These are phyloP conservation scores for Hamiltosporidium tvaerminnensis DNA, from an alignment of 371 early-diverging fungal species.

Conservation along the genomic window DNA sequence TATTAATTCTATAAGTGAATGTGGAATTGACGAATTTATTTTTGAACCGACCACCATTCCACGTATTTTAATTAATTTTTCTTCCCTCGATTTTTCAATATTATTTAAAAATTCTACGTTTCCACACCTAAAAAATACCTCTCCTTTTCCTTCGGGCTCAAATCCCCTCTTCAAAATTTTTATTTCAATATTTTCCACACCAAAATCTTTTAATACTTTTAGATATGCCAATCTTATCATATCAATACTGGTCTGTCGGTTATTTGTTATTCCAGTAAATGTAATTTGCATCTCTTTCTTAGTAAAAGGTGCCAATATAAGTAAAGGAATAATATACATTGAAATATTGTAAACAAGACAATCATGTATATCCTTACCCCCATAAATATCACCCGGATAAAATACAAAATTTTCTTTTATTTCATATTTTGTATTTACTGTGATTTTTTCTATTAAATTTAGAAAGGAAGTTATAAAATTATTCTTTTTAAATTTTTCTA, in stretches of 20 bases:
- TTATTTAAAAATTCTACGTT: conserved; percentile 5
- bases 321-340: conserved; percentile 11
- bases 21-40: conserved; percentile 13
- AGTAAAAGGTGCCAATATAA: conserved; percentile 22
- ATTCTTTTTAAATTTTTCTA: background rate
- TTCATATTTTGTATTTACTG: background rate
- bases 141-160: conserved; percentile 26
- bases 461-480: background rate
- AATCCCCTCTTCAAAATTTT: conserved; percentile 36
- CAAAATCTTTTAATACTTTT: conserved; percentile 17
- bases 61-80: conserved; percentile 26
- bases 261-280: conserved; percentile 37
- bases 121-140: conserved; percentile 12
- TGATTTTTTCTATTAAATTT: background rate
- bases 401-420: background rate
- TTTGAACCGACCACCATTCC: conserved; percentile 27
- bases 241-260: conserved; percentile 10
- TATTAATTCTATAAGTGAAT: conserved; percentile 17
- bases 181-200: conserved; percentile 10
- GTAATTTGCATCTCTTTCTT: conserved; percentile 4
- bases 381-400: background rate
- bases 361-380: background rate
- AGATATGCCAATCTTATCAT: conserved; percentile 27
- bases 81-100: conserved; percentile 6
- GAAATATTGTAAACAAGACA: conserved; percentile 5